Percentiles rank a stretch among this genome's conserved stretches.
Evolutionary conservation across 179 eudicot genomes (phyloP).

Genomic region (Carnegiea gigantea): DNA sequence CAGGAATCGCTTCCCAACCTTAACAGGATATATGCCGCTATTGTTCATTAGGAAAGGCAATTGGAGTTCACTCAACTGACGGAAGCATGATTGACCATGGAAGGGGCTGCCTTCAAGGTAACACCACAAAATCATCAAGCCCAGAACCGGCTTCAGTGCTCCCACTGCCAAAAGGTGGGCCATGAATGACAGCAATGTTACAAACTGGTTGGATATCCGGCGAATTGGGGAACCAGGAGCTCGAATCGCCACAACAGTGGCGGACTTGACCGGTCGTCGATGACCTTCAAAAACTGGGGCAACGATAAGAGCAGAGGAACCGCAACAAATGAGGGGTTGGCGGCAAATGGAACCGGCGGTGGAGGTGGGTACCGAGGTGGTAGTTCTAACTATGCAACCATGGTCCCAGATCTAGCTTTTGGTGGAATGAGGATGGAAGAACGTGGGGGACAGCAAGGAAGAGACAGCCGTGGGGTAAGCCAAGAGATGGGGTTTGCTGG

Average conservation of each 20-base stretch:
- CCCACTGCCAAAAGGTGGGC: background rate
- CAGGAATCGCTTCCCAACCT: background rate
- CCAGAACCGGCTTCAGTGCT: background rate
- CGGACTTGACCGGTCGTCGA: no score
- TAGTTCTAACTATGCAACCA: no score
- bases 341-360: no score
- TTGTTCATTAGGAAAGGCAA: background rate
- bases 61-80: background rate
- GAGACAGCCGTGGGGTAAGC: no score
- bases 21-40: background rate
- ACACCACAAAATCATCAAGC: background rate
- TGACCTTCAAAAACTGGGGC: no score
- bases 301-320: no score
- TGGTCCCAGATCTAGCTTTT: no score
- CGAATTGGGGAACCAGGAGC: background rate
- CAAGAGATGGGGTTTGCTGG: background rate
- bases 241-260: background rate
- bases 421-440: no score
- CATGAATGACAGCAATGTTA: background rate
- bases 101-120: background rate
- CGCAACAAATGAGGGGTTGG: no score
- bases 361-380: no score
- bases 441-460: no score
- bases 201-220: background rate
- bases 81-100: no score